A percentile compares a stretch with the other conserved stretches of the same genome.
phyloP scores from a whole-genome alignment of 1,284 basidiomycete species.

The Polyporus tsugae region DNA sequence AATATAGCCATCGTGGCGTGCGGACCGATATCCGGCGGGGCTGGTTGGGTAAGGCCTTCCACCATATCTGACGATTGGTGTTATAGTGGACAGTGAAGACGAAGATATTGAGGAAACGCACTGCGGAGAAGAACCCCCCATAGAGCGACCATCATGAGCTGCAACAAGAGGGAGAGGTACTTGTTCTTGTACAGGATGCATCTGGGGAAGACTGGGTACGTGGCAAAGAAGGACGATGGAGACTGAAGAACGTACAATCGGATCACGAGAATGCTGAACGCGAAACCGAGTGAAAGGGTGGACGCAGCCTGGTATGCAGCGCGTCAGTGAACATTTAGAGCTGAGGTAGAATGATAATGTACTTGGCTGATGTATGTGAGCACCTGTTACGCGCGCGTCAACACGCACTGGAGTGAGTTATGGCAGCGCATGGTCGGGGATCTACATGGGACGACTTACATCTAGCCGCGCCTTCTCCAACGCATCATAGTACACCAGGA shows the following conservation, averaged over 20 bases:
- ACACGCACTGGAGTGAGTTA: background rate
- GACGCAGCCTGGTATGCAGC: conserved; percentile 2
- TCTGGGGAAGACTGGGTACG: background rate
- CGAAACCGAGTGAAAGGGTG: conserved; percentile 9
- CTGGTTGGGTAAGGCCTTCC: background rate
- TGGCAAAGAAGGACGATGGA: too few relatives aligned
- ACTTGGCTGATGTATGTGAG: conserved; percentile 15
- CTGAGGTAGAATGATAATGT: background rate
- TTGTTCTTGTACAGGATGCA: conserved; percentile 5
- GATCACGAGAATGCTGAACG: conserved; percentile 8
- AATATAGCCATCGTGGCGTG: background rate
- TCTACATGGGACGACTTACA: conserved; percentile 9
- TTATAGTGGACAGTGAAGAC: background rate
- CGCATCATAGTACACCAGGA: conserved; percentile 20
- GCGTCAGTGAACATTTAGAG: background rate
- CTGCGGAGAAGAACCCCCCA: background rate
- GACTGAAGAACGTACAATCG: conserved; percentile 9
- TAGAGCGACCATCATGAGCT: background rate
- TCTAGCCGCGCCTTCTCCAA: background rate
- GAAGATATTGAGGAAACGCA: background rate
- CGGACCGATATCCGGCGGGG: background rate
- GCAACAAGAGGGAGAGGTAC: background rate
- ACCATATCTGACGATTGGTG: background rate
- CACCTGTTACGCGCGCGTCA: conserved; percentile 7
- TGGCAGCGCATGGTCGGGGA: background rate